Conservation (phyloP, 495 filamentous ascomycete species). For the Xylaria nigripes region DNA sequence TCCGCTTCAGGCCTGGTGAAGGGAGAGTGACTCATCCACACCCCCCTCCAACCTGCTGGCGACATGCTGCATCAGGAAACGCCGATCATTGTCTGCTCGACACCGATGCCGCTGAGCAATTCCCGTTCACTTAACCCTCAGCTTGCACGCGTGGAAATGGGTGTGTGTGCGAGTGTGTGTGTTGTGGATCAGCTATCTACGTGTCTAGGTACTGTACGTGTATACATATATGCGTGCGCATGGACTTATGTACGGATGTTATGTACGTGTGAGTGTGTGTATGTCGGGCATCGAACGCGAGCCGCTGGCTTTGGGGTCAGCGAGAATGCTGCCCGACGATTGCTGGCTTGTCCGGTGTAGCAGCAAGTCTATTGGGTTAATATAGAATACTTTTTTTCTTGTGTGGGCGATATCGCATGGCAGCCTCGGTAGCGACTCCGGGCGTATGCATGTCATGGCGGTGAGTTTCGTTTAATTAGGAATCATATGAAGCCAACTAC, state of each 20-base stretch:
- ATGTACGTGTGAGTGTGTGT: background rate
- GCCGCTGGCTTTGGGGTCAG: background rate
- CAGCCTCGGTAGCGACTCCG: slow-evolving; percentile 1
- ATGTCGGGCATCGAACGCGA: slow-evolving; percentile 9
- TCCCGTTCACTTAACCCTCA: no score
- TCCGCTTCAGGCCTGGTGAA: no score
- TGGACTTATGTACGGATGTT: background rate
- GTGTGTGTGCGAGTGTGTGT: background rate
- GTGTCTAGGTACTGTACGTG: slow-evolving; percentile 5
- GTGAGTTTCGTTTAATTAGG: slow-evolving; percentile 11
- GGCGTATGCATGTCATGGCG: slow-evolving; percentile 9
- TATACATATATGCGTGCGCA: background rate
- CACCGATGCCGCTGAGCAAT: slow-evolving; percentile 7
- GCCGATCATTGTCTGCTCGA: background rate
- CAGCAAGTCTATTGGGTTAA: no score
- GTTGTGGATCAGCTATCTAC: background rate
- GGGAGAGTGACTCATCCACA: no score
- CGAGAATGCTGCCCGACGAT: slow-evolving; percentile 2
- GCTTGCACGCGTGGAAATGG: no score
- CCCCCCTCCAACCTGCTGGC: no score
- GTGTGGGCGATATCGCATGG: background rate
- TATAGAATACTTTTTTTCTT: no score
- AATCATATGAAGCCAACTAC: no score
- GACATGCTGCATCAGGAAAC: background rate
- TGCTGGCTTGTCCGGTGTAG: slow-evolving; percentile 2